These are phyloP conservation scores for Scytalidium sp. DNA, from an alignment of 2,329 filamentous ascomycete genomes.

Conservation along the genomic window DNA sequence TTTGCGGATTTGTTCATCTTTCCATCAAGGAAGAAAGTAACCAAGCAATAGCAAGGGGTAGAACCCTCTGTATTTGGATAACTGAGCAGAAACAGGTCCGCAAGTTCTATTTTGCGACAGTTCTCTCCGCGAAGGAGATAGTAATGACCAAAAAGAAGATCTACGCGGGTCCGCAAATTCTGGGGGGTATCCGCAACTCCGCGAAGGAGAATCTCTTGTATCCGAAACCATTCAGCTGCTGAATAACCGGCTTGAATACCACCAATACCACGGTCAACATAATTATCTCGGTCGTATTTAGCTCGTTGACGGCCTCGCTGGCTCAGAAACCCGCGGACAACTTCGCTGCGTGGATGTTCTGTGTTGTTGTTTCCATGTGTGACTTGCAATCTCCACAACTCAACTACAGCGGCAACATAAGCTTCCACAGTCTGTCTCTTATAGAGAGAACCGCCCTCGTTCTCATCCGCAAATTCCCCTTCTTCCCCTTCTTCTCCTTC, in stretches of 20 bases:
- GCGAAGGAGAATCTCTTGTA: conserved; percentile 2
- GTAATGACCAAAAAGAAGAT: conserved; percentile 8
- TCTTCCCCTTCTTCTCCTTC: too few species aligned
- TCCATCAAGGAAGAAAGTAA: conserved; percentile 5
- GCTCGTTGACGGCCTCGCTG: conserved; percentile 1
- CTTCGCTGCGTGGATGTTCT: conserved; percentile 1
- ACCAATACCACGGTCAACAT: conserved; percentile 2
- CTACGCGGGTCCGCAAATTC: conserved; percentile 6
- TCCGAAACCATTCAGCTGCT: background rate
- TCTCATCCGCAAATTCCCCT: background rate
- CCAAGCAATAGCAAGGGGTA: conserved; percentile 2
- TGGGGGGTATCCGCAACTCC: background rate
- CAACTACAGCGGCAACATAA: conserved; percentile 5
- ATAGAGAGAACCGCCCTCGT: background rate
- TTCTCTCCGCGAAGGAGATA: conserved; percentile 7
- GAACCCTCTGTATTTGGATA: conserved; percentile 2
- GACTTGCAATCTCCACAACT: conserved; percentile 4
- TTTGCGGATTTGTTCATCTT: conserved; percentile 7
- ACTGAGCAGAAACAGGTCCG: conserved; percentile 6
- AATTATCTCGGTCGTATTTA: background rate
- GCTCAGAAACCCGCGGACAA: conserved; percentile 2
- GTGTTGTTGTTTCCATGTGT: conserved; percentile 2
- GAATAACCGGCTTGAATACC: conserved; percentile 5
- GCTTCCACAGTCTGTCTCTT: conserved; percentile 1
- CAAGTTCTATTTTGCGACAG: conserved; percentile 4